Percentiles rank a stretch among this genome's conserved stretches.
Evolutionary conservation across 2,329 filamentous ascomycete genomes (phyloP).

Genomic region (Xylaria polymorpha): DNA sequence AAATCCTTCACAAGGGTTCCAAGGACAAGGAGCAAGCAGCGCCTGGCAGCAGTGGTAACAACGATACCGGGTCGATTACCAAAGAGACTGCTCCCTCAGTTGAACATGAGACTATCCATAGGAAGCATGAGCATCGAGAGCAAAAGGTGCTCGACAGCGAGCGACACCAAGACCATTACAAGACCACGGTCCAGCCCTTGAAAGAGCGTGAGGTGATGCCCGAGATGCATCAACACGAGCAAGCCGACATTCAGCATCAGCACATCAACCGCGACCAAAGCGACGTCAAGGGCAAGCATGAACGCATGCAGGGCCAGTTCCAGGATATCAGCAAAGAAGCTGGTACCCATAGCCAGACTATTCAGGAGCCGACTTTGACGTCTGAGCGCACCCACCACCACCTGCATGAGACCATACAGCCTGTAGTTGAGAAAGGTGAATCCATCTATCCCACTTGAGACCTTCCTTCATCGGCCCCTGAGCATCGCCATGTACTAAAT

Average conservation of each 20-base stretch:
- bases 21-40: background rate
- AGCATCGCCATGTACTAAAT: conserved; percentile 4
- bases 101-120: conserved; percentile 36
- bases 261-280: conserved; percentile 17
- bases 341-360: background rate
- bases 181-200: conserved; percentile 37
- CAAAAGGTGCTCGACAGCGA: conserved; percentile 33
- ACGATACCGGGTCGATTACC: conserved; percentile 14
- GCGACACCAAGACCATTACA: conserved; percentile 38
- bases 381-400: conserved; percentile 36
- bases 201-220: conserved; percentile 33
- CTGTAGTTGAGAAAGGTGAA: conserved; percentile 34
- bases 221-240: conserved; percentile 26
- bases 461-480: too few species aligned
- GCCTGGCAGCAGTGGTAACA: background rate
- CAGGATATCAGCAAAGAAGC: conserved; percentile 16
- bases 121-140: conserved; percentile 31
- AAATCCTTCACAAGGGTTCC: conserved; percentile 18
- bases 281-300: conserved; percentile 1
- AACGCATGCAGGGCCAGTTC: conserved; percentile 25
- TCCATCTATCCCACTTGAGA: background rate
- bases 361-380: conserved; percentile 27
- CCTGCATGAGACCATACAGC: conserved; percentile 39
- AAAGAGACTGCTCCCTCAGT: conserved; percentile 24
- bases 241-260: conserved; percentile 17